Conservation (phyloP, 1,284 basidiomycete genomes). For the Trametes sp. region DNA sequence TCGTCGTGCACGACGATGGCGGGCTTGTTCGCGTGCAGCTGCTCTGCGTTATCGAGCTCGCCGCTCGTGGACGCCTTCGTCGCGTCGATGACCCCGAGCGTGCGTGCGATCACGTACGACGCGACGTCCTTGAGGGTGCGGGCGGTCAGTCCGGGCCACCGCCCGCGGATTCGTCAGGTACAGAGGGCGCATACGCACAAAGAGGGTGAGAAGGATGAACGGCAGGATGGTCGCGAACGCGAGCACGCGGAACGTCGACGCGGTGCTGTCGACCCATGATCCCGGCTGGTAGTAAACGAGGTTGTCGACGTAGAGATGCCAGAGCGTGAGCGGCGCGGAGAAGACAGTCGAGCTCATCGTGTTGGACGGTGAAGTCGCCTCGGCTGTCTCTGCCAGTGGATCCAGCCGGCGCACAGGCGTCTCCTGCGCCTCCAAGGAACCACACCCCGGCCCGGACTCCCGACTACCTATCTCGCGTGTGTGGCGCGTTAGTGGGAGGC, state of each 20-base stretch:
- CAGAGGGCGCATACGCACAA: conserved; percentile 61
- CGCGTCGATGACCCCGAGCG: conserved; percentile 76
- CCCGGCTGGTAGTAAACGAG: conserved; percentile 66
- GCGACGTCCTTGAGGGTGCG: conserved; percentile 64
- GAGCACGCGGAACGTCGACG: conserved; percentile 68
- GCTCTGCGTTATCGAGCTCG: conserved; percentile 23
- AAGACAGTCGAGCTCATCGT: conserved; percentile 24
- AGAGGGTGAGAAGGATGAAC: conserved; percentile 65
- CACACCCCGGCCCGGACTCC: not conserved
- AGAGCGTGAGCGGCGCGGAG: conserved; percentile 50
- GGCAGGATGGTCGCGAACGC: conserved; percentile 71
- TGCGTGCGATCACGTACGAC: conserved; percentile 85
- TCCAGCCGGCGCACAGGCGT: not conserved
- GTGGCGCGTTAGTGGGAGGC: not conserved
- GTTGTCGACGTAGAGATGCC: conserved; percentile 65
- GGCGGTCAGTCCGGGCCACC: not conserved
- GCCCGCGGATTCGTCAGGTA: not conserved
- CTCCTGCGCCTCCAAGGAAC: not conserved
- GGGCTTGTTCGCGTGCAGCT: conserved; percentile 28
- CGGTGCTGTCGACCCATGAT: conserved; percentile 75
- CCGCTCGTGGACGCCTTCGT: conserved; percentile 74
- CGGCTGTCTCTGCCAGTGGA: too few species aligned
- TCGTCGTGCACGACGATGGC: conserved; percentile 36
- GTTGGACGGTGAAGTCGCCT: not conserved
- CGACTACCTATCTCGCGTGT: not conserved